Evolutionary conservation across 225 moss, liverwort and hornwort genomes (phyloP), one percentile per base, ranked within the genome.

Genomic region (Anthoceros angustus): DNA sequence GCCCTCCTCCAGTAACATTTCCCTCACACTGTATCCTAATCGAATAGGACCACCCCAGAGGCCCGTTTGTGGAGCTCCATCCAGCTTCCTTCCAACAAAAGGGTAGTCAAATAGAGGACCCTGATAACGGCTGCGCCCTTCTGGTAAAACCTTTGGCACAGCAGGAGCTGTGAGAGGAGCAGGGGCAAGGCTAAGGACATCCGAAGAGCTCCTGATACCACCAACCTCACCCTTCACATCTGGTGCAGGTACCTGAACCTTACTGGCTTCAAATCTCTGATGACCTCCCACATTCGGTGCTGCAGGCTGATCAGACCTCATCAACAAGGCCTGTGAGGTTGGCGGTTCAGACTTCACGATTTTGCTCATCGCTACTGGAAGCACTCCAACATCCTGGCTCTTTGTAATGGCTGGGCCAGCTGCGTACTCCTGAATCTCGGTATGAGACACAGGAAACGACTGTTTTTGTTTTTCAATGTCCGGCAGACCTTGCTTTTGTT

Each of bases 91-190:
- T 42, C 74, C 72, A 63, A 87, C 87, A 48, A 80, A 78, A 15
- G 88, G 89, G 26, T 88, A 98, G 72, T 87, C 88, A 49, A 81
- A 98, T 11, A 98, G 80, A 16, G 92, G 94, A 70, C 94, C 91
- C 40, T 78, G 80, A 71, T 90, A 86, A 75, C 87, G 78, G 18
- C 0, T 55, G 61, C 80, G 77, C 62, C 75, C 72, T 63, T 77
- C 82, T 64, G 74, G 78, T 50, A 79, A 65, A 72, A 63, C 71
- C 72, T 87, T 95, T 63, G 74, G 80, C 46, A 74, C 66, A 42
- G 69, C 70, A 39, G 74, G 25, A 71, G 72, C 66, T 41, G 64
- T 82, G 65, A 69, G 65, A 62, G 76, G 23, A 65, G 72, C 49
- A 70, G 75, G 71, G 61, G 78, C 42, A 63, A 66, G 79, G 55